Evolutionary conservation across 345 rosid species (phyloP).

Genomic region (Camelina laxa): DNA sequence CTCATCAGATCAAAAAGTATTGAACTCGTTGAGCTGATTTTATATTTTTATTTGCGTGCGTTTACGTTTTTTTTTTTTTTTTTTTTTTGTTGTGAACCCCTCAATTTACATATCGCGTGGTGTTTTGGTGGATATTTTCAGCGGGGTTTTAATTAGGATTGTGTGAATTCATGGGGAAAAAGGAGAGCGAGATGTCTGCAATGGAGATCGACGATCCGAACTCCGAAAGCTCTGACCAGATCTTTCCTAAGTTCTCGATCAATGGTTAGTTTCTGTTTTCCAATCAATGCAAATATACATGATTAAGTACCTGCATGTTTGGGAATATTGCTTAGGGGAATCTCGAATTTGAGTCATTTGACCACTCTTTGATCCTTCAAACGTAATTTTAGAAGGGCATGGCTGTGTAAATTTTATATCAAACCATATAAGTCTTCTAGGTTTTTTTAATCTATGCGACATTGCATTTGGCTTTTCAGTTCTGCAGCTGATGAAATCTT

Average conservation of each 20-base stretch:
- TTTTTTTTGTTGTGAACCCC: background rate
- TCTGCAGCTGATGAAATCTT: conserved; percentile 83
- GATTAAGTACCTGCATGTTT: conserved; percentile 24
- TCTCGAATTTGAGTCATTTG: conserved; percentile 17
- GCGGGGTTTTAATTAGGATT: background rate
- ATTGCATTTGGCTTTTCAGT: conserved; percentile 51
- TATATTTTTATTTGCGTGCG: background rate
- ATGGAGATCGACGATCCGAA: conserved; percentile 82
- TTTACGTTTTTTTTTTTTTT: background rate
- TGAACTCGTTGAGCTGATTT: background rate
- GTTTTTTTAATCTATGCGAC: conserved; percentile 11
- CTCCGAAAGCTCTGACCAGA: conserved; percentile 58
- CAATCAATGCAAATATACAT: background rate
- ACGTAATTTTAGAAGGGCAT: background rate
- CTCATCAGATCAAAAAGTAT: conserved; percentile 5
- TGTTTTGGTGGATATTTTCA: background rate
- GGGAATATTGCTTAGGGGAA: conserved; percentile 9
- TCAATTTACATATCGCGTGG: background rate
- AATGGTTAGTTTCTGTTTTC: conserved; percentile 55
- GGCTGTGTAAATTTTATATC: background rate
- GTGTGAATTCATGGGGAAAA: conserved; percentile 52
- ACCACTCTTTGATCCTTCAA: background rate
- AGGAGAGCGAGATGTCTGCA: conserved; percentile 50
- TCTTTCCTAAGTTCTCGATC: conserved; percentile 71
- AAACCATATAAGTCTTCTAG: background rate